Base-by-base conservation (phyloP, 2,329 filamentous ascomycete species). In the Fusarium paranaense region DNA sequence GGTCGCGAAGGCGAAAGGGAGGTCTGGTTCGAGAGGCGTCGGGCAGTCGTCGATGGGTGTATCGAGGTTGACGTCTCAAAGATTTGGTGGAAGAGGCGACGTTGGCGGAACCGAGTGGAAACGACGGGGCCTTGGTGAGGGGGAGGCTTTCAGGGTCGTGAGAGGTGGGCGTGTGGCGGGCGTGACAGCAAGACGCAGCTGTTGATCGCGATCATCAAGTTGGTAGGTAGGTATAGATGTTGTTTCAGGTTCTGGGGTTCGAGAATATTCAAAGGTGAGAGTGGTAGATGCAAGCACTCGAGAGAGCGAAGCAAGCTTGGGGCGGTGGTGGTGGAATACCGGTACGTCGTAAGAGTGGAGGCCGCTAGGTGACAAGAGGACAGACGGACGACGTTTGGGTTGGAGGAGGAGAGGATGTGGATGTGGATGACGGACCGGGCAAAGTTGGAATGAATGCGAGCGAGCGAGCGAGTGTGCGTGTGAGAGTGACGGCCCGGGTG, bases 121-220 rank as follows among this genome's bases (percentile, higher is more conserved):
- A 57, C 38, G 56, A 32, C 50, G 42, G 42, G 42, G 18, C 64
- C 66, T 70, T 64, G 60, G 63, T 74, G 70, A 71, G 74, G 76
- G 76, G 69, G 74, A 66, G 32, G 52, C 32, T 76, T 67, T 69
- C 66, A 65, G 62, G 72, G 70, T 76, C 66, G 72, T 74, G 70
- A 57, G 65, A 71, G 61, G 62, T 58, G 50, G 65, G 22, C 18
- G 16, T 22, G 22, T n/a, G 67, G 69, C 45, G 61, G 63, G 66
- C 64, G 58, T 70, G 59, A 72, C 63, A 62, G 45, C 56, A 56
- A 61, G 59, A 73, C 60, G 64, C 60, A 63, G 27, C 6, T 52
- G 58, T 42, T 32, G 50, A 60, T 70, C 59, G 67, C 45, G 47
- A 60, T 62, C n/a, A 64, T 67, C 33, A 45, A 57, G 47, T 37